Conservation (phyloP, 768 basidiomycete genomes). For the Serendipita vermifera region DNA sequence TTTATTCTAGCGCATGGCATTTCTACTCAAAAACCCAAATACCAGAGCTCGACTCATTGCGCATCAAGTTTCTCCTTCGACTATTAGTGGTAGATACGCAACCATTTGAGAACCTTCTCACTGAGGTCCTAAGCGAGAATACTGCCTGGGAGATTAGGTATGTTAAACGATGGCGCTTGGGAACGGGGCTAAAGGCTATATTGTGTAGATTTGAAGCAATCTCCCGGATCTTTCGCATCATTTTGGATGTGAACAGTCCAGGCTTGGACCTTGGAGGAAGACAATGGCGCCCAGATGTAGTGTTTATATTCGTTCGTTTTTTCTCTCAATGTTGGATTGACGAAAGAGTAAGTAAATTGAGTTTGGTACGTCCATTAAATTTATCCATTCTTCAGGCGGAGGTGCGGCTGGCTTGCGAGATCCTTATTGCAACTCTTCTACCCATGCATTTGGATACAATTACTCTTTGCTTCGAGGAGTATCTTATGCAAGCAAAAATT, state of each 20-base stretch:
- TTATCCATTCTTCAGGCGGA: constrained; percentile 42
- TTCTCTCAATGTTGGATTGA: constrained; percentile 55
- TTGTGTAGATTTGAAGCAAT: constrained; percentile 36
- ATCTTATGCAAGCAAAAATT: constrained; percentile 41
- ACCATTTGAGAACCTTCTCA: constrained; percentile 42
- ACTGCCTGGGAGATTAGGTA: constrained; percentile 42
- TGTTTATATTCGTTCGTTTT: constrained; percentile 44
- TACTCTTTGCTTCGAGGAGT: constrained; percentile 53
- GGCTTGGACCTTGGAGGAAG: constrained; percentile 48
- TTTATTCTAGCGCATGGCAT: constrained; percentile 43
- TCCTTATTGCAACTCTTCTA: constrained; percentile 46
- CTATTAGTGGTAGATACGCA: constrained; percentile 49
- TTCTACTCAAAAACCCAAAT: constrained; percentile 46
- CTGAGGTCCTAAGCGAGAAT: constrained; percentile 27
- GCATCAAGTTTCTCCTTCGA: constrained; percentile 45
- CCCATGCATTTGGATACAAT: constrained; percentile 55
- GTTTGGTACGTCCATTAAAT: neutral
- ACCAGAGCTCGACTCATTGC: constrained; percentile 39
- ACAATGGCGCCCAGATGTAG: constrained; percentile 53
- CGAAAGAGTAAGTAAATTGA: constrained; percentile 32
- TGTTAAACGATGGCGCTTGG: constrained; percentile 10
- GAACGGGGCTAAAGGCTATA: neutral
- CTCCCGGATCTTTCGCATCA: constrained; percentile 46
- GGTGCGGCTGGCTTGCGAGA: constrained; percentile 44
- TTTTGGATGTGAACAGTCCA: constrained; percentile 52